A percentile compares a stretch with the other conserved stretches of the same genome.
These are phyloP conservation scores for Sphaerulina vaccinii DNA, from an alignment of 2,329 filamentous ascomycete genomes.

Conservation along the genomic window DNA sequence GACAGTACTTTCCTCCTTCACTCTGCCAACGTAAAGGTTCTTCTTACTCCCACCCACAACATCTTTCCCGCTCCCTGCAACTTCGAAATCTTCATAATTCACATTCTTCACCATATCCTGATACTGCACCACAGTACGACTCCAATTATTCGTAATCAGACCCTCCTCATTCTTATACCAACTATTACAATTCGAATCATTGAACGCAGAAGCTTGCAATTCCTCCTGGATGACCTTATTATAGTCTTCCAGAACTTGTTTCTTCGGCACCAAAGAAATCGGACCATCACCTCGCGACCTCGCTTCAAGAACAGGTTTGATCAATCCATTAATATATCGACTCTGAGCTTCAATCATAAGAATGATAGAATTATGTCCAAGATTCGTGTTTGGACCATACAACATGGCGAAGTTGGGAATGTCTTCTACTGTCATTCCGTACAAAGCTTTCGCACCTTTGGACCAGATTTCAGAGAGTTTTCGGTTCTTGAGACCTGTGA, in stretches of 20 bases:
- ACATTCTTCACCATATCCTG: constrained; percentile 49
- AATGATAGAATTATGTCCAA: constrained; percentile 54
- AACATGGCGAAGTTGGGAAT: constrained; percentile 59
- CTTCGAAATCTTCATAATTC: constrained; percentile 48
- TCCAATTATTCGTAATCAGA: constrained; percentile 59
- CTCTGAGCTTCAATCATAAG: constrained; percentile 62
- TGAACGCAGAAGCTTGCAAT: constrained; percentile 50
- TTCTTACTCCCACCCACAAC: constrained; percentile 36
- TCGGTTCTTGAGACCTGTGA: constrained; percentile 48
- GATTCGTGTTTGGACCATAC: constrained; percentile 59
- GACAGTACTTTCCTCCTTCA: constrained; percentile 46
- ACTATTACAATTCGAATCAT: constrained; percentile 53
- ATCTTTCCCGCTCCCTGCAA: constrained; percentile 35
- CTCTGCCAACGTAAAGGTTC: constrained; percentile 42
- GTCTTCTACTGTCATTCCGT: constrained; percentile 51
- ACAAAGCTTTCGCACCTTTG: constrained; percentile 52
- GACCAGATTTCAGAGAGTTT: constrained; percentile 54
- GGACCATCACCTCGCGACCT: constrained; percentile 38
- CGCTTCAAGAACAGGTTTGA: constrained; percentile 51
- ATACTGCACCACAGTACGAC: constrained; percentile 54
- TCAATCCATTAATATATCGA: constrained; percentile 54
- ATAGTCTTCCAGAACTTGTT: constrained; percentile 42
- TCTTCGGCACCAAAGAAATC: constrained; percentile 49
- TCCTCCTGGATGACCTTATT: constrained; percentile 49
- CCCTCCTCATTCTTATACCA: constrained; percentile 60